Base-by-base conservation (phyloP, 2,329 filamentous ascomycete species). In the Didymella lethalis region DNA sequence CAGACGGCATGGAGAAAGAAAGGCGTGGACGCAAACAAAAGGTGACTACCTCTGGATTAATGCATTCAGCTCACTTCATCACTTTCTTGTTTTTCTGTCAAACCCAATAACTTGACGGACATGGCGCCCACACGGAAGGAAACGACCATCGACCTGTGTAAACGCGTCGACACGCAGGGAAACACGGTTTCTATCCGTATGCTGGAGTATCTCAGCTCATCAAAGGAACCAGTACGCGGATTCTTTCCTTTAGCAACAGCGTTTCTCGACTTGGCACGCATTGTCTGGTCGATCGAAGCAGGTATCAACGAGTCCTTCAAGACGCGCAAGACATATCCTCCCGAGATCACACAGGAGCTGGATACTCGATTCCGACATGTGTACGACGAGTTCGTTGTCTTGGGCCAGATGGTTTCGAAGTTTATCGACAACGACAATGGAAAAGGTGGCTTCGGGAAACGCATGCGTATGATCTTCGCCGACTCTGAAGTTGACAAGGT, bases 241-340 rank as follows among this genome's bases (percentile, higher is more conserved):
- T 60, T 80, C 81, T 28, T 81, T 90, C n/a, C 48, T 8, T 41
- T 51, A 2, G 86, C 88, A 8, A 83, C 84, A 61, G 86, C 88
- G 63, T 90, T 90, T 68, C 82, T 91, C 57, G 87, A 90, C 54
- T 85, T 86, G 4, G 88, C 85, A 71, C 84, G 87, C 52, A 84
- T 87, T 44, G 79, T 91, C 43, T 89, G 87, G 81, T 84, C 85
- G 12, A 87, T 90, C 61, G 87, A 90, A 74, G 84, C 85, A 20
- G 88, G 88, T 4, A 80, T 91, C 32, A 67, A 53, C 26, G 73
- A 74, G 53, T 83, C 80, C 40, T 75, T 80, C 26, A 80, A 81
- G 41, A 81, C 64, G 53, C 77, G 79, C 16, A 84, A 85, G 63
- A 77, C 80, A 16, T 81, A 90, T 18, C 86, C 88, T 0, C 67